Evolutionary conservation across 177 flowering plant species (phyloP).

Genomic region (Vitis hybrid): DNA sequence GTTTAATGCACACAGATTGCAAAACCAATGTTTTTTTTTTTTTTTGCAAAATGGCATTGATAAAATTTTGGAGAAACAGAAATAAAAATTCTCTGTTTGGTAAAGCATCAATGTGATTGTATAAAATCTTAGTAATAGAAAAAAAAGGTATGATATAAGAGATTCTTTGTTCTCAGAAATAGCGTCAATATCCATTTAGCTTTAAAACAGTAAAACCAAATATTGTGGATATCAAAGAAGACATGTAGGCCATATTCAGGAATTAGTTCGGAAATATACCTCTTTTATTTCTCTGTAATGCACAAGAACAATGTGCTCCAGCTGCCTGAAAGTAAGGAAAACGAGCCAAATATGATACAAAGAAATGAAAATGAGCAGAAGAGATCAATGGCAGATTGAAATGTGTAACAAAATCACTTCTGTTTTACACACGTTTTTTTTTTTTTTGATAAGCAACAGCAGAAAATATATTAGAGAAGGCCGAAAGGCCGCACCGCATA

Average conservation of each 20-base stretch:
- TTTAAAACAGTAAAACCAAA: background rate
- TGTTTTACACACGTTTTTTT: background rate
- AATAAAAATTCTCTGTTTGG: too few species aligned
- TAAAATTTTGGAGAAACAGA: too few species aligned
- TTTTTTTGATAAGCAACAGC: too few species aligned
- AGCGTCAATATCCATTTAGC: background rate
- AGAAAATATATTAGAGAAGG: too few species aligned
- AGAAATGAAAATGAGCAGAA: background rate
- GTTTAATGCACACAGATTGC: too few species aligned
- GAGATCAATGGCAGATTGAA: background rate
- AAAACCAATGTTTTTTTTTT: too few species aligned
- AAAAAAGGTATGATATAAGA: too few species aligned
- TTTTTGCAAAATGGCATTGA: too few species aligned
- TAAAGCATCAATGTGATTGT: too few species aligned
- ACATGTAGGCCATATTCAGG: background rate
- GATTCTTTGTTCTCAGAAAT: too few species aligned
- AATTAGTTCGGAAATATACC: slow-evolving; percentile 28
- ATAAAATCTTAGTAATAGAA: too few species aligned
- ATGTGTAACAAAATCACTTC: background rate
- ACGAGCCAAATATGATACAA: background rate
- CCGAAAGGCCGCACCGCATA: too few species aligned
- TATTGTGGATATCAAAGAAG: background rate
- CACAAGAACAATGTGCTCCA: slow-evolving; percentile 74
- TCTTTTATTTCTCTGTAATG: slow-evolving; percentile 78
- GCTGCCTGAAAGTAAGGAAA: slow-evolving; percentile 43